Base-by-base conservation (phyloP, 805 yeast genomes). In the Wickerhamiella occidentalis region DNA sequence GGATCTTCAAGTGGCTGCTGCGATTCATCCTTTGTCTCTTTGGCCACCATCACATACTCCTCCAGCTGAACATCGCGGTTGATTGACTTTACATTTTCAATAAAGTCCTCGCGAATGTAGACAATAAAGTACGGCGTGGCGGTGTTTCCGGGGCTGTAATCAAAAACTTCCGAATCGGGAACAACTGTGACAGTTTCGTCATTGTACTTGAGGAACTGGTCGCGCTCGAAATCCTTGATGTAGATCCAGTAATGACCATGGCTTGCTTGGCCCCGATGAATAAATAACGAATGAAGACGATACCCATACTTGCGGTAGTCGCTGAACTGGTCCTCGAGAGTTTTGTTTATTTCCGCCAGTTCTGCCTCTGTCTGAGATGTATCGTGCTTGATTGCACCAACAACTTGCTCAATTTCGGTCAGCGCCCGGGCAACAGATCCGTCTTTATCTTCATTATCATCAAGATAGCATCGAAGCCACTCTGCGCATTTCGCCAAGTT, bases 241-340 rank as follows among this genome's bases (percentile, higher is more conserved):
- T 90, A 92, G 15, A 90, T 77, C 96, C 97, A 92, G 64, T 92
- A 92, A 65, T 92, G 98, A 2, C 98, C 98, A 61, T 85, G 90
- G 47, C 86, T 80, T 0, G 96, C 97, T 59, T 87, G 94, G 6
- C 98, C 98, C 46, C 96, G 71, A 64, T 92, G 98, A 44, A 92
- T 86, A 61, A 92, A 92, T 6, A 90, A 80, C 0, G 97, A 94
- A 68, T 88, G 90, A 11, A 92, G 72, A 0, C 84, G 73, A 64
- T 90, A 92, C 0, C 88, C 94, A 25, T 80, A 73, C 45, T 72
- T 66, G 46, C 72, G 74, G 65, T 82, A 76, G 6, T 70, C 69
- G 17, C 71, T 70, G 61, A 84, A 92, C 56, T 83, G 92, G 26
- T 64, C 64, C 18, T 75, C 68, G 7, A 86, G 75, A 43, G 68